Percentiles rank a stretch among this genome's conserved stretches.
phyloP scores from a whole-genome alignment of 805 yeast genomes.

The Yarrowia deformans region DNA sequence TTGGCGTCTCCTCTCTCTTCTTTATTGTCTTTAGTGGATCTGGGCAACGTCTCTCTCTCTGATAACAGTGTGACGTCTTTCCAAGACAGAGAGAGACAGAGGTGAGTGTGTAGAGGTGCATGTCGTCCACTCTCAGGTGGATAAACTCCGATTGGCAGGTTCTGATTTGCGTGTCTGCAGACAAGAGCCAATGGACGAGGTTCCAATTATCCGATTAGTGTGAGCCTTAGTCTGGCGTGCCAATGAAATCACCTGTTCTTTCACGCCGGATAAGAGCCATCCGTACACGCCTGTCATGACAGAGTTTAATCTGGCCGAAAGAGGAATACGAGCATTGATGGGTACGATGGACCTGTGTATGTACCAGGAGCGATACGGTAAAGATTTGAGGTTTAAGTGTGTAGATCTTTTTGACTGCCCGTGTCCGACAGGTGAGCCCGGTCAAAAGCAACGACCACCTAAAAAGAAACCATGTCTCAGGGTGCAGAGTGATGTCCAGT shows the following conservation, averaged over 20 bases:
- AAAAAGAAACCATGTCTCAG: slow-evolving; percentile 20
- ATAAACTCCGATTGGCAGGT: slow-evolving; percentile 4
- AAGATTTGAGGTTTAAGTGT: too few species aligned
- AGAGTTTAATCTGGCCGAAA: slow-evolving; percentile 1
- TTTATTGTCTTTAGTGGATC: slow-evolving; percentile 4
- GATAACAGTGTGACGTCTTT: slow-evolving; percentile 1
- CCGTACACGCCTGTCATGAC: slow-evolving; percentile 3
- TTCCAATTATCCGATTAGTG: not conserved
- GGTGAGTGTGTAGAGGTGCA: too few species aligned
- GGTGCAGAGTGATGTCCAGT: not conserved
- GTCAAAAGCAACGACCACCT: not conserved
- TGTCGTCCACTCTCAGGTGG: not conserved
- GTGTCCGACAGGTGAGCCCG: slow-evolving; percentile 29
- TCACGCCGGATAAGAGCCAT: too few species aligned
- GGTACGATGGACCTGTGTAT: too few species aligned
- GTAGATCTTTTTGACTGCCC: not conserved
- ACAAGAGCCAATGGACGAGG: too few species aligned
- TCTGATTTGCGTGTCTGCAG: not conserved
- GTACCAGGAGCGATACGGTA: too few species aligned
- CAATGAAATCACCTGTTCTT: slow-evolving; percentile 1
- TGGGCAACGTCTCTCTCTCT: slow-evolving; percentile 10
- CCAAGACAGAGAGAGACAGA: not conserved
- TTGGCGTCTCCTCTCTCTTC: not conserved
- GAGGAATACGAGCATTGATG: slow-evolving; percentile 8
- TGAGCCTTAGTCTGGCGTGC: not conserved